Conservation (phyloP, 1,139 yeast genomes). For the Magnusiomyces suaveolens region DNA sequence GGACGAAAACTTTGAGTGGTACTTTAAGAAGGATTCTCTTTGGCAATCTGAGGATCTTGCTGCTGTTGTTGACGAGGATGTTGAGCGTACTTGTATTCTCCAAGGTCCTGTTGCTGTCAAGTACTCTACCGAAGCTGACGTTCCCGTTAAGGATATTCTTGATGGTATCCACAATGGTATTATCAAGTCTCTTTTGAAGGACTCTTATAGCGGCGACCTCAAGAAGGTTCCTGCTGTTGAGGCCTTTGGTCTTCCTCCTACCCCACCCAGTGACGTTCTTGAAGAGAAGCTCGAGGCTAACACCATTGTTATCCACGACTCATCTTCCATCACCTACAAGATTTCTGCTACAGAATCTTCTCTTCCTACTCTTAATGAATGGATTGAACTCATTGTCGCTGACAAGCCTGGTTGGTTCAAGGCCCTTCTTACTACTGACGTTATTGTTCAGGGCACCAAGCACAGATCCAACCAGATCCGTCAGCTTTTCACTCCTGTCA, state of each 20-base stretch:
- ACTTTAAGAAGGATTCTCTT: conserved; percentile 95
- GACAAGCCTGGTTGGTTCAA: conserved; percentile 75
- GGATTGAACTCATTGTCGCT: conserved; percentile 84
- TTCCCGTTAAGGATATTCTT: conserved; percentile 84
- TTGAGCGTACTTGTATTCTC: conserved; percentile 93
- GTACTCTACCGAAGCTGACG: conserved; percentile 75
- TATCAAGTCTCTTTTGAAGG: conserved; percentile 56
- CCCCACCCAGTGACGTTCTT: conserved; percentile 31
- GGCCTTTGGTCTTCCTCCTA: conserved; percentile 65
- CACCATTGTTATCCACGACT: conserved; percentile 31
- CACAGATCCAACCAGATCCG: conserved; percentile 72
- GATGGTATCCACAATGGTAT: conserved; percentile 89
- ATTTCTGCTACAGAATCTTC: conserved; percentile 33
- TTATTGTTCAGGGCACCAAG: conserved; percentile 76
- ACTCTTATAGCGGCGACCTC: conserved; percentile 59
- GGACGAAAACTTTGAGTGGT: conserved; percentile 88
- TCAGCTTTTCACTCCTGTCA: conserved; percentile 67
- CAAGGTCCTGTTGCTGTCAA: conserved; percentile 99
- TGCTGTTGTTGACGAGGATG: conserved; percentile 92
- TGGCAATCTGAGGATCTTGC: conserved; percentile 99
- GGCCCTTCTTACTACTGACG: conserved; percentile 70
- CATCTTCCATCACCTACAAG: conserved; percentile 39
- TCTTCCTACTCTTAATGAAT: conserved; percentile 37
- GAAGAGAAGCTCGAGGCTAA: conserved; percentile 27
- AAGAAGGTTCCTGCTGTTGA: conserved; percentile 77